Evolutionary conservation across 306 rosid genomes (phyloP), one percentile per base, ranked within the genome.

Genomic region (Dicorynia guianensis): DNA sequence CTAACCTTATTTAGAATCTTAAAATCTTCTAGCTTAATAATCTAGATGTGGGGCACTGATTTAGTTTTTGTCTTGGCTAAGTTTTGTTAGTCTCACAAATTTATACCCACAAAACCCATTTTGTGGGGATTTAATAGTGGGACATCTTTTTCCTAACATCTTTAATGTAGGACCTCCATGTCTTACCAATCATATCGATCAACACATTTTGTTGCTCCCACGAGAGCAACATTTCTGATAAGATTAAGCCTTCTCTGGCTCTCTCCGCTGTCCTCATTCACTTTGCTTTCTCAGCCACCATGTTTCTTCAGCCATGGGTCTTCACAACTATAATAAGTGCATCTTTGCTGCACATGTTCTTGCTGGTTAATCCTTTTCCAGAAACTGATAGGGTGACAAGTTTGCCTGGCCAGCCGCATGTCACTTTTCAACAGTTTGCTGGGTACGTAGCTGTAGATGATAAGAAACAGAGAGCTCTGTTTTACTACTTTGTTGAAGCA

Each of bases 401-500:
- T 3, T 69, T 85, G 48, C 87, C 87, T 0, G 70, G 83, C 1
- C 87, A 85, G 11, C 85, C 89, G 5, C 7, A 0, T 2, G 81
- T 83, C 1, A 39, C 39, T n/a, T 86, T 86, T 30, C 79, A 80
- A 34, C 85, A 82, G 65, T 86, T 49, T 70, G 36, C 81, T 0
- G 85, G 89, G 7, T 86, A 86, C 60, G 36, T 83, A 12, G n/a
- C 58, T 0, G 63, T 81, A 0, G 80, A 86, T 67, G 86, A 80
- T 1, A 13, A 46, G 13, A n/a, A 80, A 1, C 69, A 80, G 4
- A 80, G 82, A 83, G 39, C 82, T 71, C 67, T 78, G 38, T 80
- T 86, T 66, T 80, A 83, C 52, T 86, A 86, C 60, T 82, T 82
- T 55, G 86, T 71, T 70, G 78, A 83, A 55, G 84, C 85, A 17